Base-by-base conservation (phyloP, 1,284 basidiomycete genomes). In the Caloboletus inedulis region DNA sequence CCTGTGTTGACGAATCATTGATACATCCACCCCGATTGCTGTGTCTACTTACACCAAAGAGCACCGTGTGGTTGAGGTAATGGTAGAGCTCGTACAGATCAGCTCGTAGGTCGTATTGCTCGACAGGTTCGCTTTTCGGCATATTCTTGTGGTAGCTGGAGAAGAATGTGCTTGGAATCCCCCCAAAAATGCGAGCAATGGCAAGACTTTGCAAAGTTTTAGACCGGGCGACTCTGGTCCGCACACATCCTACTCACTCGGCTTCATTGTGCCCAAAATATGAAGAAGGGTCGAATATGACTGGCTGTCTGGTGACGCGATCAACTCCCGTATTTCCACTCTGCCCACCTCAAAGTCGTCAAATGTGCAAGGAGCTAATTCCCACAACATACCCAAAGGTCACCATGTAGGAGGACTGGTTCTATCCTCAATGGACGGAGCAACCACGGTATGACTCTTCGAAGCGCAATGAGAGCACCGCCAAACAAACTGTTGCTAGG, bases 201-300 rank as follows among this genome's bases (percentile, higher is more conserved):
- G 89, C 87, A 31, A 94, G 78, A 59, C 88, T 89, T 49, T 37
- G 47, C 33, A 50, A 19, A 40, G 41, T 27, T 51, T 61, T 21
- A 52, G 50, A 43, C 7, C 8, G 34, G 36, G 30, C 6, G 10
- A 30, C 9, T 8, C 39, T 12, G 48, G 33, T 37, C 41, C 25
- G n/a, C 3, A 31, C n/a, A 19, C 33, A 16, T 37, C n/a, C 35
- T 7, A 69, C 84, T 70, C 57, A 89, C 87, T 95, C 92, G 13
- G 87, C 87, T 73, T 95, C 92, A 56, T 88, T 89, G 64, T 94
- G 91, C 3, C 90, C 91, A 60, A 84, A 94, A 65, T 87, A 91
- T 8, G 84, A 85, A 2, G 89, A 84, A 2, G 91, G 89, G 63
- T 95, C 92, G 63, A 82, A 94, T 42, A 94, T 85, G 4, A 92